Conservation (phyloP, 2,329 filamentous ascomycete species). For the Epichloe baconii region DNA sequence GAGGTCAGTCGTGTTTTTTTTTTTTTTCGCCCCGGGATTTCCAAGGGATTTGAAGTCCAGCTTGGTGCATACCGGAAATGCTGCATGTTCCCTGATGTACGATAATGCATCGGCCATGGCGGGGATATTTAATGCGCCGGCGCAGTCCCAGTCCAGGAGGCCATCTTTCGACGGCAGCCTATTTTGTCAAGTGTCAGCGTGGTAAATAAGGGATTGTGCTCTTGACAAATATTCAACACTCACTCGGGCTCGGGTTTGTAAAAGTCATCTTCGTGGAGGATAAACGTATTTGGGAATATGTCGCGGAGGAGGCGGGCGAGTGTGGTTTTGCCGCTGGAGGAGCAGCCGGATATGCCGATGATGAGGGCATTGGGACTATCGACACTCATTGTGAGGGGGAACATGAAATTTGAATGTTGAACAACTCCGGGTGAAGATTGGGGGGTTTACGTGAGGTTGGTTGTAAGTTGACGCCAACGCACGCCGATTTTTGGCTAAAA, state of each 20-base stretch:
- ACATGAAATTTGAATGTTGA: neutral
- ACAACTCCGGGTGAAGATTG: neutral
- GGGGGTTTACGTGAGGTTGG: no score
- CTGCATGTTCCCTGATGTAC: constrained; percentile 58
- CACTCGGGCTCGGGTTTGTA: constrained; percentile 69
- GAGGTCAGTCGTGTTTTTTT: neutral
- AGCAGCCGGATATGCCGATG: constrained; percentile 77
- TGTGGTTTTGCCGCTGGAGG: constrained; percentile 90
- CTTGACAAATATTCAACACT: constrained; percentile 12
- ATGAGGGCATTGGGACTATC: constrained; percentile 40
- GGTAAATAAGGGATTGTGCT: neutral
- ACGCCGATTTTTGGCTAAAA: no score
- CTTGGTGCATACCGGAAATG: constrained; percentile 36
- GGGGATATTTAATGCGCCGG: constrained; percentile 60
- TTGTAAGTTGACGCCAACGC: neutral
- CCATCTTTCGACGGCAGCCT: constrained; percentile 44
- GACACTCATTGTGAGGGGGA: constrained; percentile 15
- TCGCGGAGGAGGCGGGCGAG: constrained; percentile 72
- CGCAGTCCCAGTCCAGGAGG: constrained; percentile 84
- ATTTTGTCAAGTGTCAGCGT: neutral
- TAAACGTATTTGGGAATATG: constrained; percentile 65
- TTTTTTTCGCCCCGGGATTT: no score
- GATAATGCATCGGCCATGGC: constrained; percentile 53
- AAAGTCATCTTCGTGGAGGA: constrained; percentile 94
- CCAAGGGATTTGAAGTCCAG: no score